phyloP scores from a whole-genome alignment of 1,284 basidiomycete genomes.

The Kalmanozyma brasiliensis region DNA sequence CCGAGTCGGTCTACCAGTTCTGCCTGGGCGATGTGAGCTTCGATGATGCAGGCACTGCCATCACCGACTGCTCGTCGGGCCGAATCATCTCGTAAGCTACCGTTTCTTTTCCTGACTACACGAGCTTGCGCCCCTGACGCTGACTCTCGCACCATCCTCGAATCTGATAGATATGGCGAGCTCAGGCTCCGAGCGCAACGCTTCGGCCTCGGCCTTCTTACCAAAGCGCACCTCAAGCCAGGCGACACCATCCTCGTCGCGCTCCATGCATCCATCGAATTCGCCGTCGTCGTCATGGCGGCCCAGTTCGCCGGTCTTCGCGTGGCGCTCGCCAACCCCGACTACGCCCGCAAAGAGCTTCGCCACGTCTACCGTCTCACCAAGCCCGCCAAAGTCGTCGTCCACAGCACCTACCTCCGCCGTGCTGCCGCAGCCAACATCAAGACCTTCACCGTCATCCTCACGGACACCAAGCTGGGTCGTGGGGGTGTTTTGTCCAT shows the following conservation, averaged over 20 bases:
- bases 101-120: too few relatives aligned
- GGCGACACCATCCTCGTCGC: conserved; percentile 43
- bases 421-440: conserved; percentile 26
- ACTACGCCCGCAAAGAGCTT: conserved; percentile 39
- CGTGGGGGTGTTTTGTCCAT: conserved; percentile 28
- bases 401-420: conserved; percentile 22
- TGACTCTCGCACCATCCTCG: not conserved
- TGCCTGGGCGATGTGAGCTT: conserved; percentile 25
- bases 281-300: conserved; percentile 39
- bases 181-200: conserved; percentile 41
- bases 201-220: conserved; percentile 44
- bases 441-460: conserved; percentile 22
- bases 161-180: conserved; percentile 25
- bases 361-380: conserved; percentile 31
- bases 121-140: not conserved
- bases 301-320: conserved; percentile 44
- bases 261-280: conserved; percentile 45
- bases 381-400: conserved; percentile 44
- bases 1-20: conserved; percentile 18
- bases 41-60: conserved; percentile 19
- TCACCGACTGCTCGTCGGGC: conserved; percentile 25
- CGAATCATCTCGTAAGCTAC: conserved; percentile 27
- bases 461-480: conserved; percentile 21
- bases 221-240: conserved; percentile 35
- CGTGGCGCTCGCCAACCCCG: conserved; percentile 45